Percentiles rank a stretch among this genome's conserved stretches.
Evolutionary conservation across 805 yeast genomes (phyloP).

Genomic region (Metschnikowia picachoensis): DNA sequence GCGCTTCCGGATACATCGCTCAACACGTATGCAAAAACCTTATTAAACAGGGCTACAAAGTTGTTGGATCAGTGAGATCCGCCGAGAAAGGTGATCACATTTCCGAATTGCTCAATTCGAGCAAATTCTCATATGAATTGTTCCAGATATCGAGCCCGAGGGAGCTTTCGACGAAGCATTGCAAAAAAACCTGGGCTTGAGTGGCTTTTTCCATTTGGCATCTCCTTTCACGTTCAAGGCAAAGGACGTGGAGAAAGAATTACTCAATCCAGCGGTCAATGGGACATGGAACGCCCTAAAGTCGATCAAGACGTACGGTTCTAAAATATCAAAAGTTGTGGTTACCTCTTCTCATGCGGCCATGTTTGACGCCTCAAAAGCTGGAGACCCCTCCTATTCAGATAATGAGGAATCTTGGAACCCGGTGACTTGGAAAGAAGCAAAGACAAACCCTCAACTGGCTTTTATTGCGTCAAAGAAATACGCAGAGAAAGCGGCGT

Average conservation of each 20-base stretch:
- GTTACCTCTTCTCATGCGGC: conserved; percentile 15
- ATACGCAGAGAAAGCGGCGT: conserved; percentile 34
- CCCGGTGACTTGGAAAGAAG: conserved; percentile 48
- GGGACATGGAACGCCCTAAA: conserved; percentile 15
- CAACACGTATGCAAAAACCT: conserved; percentile 23
- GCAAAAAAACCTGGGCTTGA: conserved; percentile 45
- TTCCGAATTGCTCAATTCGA: conserved; percentile 25
- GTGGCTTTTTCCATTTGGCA: conserved; percentile 57
- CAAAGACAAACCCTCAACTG: conserved; percentile 17
- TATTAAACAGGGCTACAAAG: conserved; percentile 21
- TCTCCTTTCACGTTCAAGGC: conserved; percentile 51
- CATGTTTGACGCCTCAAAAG: conserved; percentile 18
- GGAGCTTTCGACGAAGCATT: conserved; percentile 46
- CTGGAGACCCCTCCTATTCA: conserved; percentile 25
- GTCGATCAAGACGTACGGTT: conserved; percentile 10
- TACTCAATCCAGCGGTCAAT: conserved; percentile 50
- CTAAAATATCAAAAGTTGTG: conserved; percentile 10
- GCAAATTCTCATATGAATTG: conserved; percentile 41
- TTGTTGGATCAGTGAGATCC: conserved; percentile 28
- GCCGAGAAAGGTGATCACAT: conserved; percentile 20
- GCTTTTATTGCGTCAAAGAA: conserved; percentile 39
- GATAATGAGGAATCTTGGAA: conserved; percentile 47
- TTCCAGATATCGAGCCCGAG: conserved; percentile 43
- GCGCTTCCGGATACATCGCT: conserved; percentile 35
- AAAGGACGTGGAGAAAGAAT: conserved; percentile 44